Base-by-base conservation (phyloP, 2,329 filamentous ascomycete species). In the Fusarium concolor region DNA sequence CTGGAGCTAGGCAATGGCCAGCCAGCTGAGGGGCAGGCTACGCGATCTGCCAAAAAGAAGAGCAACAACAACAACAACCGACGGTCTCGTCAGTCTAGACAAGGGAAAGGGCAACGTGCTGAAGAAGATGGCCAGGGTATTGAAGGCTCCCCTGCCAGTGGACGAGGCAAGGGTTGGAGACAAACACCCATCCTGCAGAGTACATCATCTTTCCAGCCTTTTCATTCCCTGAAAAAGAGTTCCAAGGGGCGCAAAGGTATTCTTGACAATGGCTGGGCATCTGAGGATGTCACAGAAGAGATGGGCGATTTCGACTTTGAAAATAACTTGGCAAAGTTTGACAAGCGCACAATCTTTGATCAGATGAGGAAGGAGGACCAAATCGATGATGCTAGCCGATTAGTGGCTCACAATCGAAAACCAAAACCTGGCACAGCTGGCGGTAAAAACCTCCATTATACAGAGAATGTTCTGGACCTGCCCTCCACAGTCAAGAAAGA, bases 261-360 rank as follows among this genome's bases (percentile, higher is more conserved):
- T 29, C 79, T 79, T 10, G 87, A 93, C 42, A 96, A 93, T 76
- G 95, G 93, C 5, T 98, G 95, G 94, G 94, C 93, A 6, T 97
- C 95, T 0, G 96, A 97, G 76, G 95, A 98, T 75, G 94, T 95
- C 22, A 97, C 93, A 0, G 96, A 98, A 79, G 95, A 96, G 76
- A 87, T 96, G 84, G 93, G 92, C 12, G 96, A 98, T 64, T 98
- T 98, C 73, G 95, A 98, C 78, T 98, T 98, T 74, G 90, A 92
- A 72, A 90, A 89, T 55, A 94, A 94, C 69, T 84, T 98, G 31
- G 94, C 93, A 45, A 97, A 97, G 75, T 98, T 98, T 73, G 94
- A 98, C 82, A 98, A 98, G 81, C 89, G 91, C 56, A 90, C 90
- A 2, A 89, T 98, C 10, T 99, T 99, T 76, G 92, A 95, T 69